Base-by-base conservation (phyloP, 345 rosid species). In the Euclidium syriacum region DNA sequence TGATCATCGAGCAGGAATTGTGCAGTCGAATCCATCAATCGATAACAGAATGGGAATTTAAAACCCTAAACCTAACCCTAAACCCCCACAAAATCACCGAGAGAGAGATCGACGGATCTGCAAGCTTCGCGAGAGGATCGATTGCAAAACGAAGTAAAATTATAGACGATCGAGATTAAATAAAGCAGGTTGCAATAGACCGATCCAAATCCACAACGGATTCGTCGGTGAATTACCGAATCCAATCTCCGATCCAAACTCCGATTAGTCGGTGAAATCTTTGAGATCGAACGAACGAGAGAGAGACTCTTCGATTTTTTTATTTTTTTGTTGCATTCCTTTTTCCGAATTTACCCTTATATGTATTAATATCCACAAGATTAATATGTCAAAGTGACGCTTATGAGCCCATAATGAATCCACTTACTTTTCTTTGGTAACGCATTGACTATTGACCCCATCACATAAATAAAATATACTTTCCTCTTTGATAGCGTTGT, bases 1-100 rank as follows among this genome's bases (percentile, higher is more conserved):
- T 87, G 92, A 87, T 95, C 99, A 83, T 90, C 99, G 86, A 86
- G 51, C 74, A 67, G 76, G 34, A 81, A 82, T 58, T 92, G 83
- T 84, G 89, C 75, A 81, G 62, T 81, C n/a, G 87, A 80, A 77
- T 89, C 95, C 99, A 94, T 94, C 52, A 68, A 58, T 68, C 16
- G 23, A 42, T 32, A 62, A 61, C n/a, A 7, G 15, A 56, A 29
- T 43, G 9, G 16, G 35, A 2, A 27, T 53, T 25, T 9, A 46
- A 65, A 73, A 53, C 47, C 68, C 72, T 66, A 65, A 65, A 41
- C 58, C 39, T 58, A 24, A 4, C 19, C 36, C 35, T 24, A 42
- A 50, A 61, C 36, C 56, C 40, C 26, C 25, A 52, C 57, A 70
- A 40, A 69, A 59, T 36, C 56, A 46, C 62, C 27, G 42, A 11